Evolutionary conservation across 192 early-diverging fungal genomes (phyloP), one percentile per base, ranked within the genome.

Genomic region (Funneliformis geosporum): DNA sequence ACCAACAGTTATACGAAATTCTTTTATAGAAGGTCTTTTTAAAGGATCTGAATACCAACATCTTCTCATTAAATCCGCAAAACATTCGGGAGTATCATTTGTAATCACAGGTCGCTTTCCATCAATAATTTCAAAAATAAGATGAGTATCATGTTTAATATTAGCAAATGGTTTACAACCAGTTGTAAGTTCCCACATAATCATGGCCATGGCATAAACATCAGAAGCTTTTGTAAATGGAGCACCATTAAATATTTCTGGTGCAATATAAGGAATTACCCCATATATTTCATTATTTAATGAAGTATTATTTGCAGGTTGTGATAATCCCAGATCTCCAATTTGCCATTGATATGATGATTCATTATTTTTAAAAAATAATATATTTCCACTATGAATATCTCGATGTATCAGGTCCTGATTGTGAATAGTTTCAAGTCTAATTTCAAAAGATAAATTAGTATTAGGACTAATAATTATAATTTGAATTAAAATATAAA

Each of bases 321-420:
- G 50, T 55, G 50, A 55, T 55, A 70, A 40, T 21, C 68, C 68
- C 0, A 70, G 21, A 70, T 70, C 68, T 5, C 12, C 68, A 8
- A 70, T 70, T 55, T 55, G 14, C 21, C 27, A 70, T 3, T 11
- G 33, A 33, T 33, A 33, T 70, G 0, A 4, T 2, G 10, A 21
- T 10, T 16, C 10, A 55, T 55, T 16, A 12, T 16, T 4, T 0
- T n/a, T 33, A 33, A 14, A n/a, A 6, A 27, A 40, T 14, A 70
- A 40, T 21, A 75, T 75, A 21, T 75, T 75, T 28, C 73, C 73
- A 18, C 39, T 27, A 23, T 75, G 73, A 33, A 75, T 21, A 60
- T 75, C 73, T 6, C 73, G 55, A 50, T 75, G 73, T 1, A 75
- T 33, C 7, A 75, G 60, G 6, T 46, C 42, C 16, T 14, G 6